phyloP scores from a whole-genome alignment of 805 yeast species.

The Priceomyces medius region DNA sequence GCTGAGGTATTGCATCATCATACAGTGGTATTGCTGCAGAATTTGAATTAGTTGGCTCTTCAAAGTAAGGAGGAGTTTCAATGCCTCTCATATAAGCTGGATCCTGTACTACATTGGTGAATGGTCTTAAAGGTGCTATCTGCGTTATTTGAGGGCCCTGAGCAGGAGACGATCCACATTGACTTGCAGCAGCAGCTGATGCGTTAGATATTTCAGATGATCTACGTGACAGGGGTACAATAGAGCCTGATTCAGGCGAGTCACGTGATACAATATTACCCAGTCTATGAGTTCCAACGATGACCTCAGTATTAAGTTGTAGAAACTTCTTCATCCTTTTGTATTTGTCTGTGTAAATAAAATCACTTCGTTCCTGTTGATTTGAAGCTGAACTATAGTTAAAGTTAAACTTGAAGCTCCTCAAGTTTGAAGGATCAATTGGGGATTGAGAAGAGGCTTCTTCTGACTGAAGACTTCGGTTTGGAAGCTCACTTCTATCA shows the following conservation, averaged over 20 bases:
- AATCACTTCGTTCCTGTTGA: conserved; percentile 36
- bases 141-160: background rate
- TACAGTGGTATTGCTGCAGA: conserved; percentile 22
- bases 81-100: conserved; percentile 15
- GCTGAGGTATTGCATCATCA: conserved; percentile 8
- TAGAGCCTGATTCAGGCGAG: conserved; percentile 7
- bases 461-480: conserved; percentile 9
- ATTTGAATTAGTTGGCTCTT: conserved; percentile 5
- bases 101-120: conserved; percentile 19
- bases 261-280: conserved; percentile 9
- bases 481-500: conserved; percentile 18
- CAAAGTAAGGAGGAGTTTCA: conserved; percentile 31
- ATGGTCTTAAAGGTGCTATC: conserved; percentile 7
- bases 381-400: conserved; percentile 18
- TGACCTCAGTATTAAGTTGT: conserved; percentile 75
- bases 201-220: conserved; percentile 10
- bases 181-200: conserved; percentile 8
- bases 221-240: conserved; percentile 10
- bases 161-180: conserved; percentile 8
- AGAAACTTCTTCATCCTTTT: conserved; percentile 75
- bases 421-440: conserved; percentile 6
- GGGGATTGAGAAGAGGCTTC: conserved; percentile 5
- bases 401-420: conserved; percentile 26
- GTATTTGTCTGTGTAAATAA: conserved; percentile 76
- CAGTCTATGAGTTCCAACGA: conserved; percentile 76